Evolutionary conservation across 2,329 filamentous ascomycete species (phyloP).

Genomic region (Chaetomiaceae sp.): DNA sequence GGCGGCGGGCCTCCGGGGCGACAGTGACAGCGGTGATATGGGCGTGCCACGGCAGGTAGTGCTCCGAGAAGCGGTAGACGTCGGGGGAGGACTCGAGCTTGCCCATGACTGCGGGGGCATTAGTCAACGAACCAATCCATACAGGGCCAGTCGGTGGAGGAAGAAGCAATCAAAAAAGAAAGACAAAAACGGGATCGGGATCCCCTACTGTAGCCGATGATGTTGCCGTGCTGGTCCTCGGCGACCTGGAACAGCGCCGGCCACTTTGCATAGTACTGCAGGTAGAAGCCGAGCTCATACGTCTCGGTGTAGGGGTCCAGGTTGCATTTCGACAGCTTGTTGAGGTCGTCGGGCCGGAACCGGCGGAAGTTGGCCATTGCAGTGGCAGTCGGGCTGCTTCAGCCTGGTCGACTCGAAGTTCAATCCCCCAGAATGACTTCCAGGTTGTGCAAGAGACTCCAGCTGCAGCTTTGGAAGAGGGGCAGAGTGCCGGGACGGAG

Average conservation of each 20-base stretch:
- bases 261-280: constrained; percentile 95
- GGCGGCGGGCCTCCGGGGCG: constrained; percentile 75
- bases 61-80: constrained; percentile 67
- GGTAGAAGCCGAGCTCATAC: constrained; percentile 91
- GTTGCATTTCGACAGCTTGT: constrained; percentile 90
- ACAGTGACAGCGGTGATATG: constrained; percentile 96
- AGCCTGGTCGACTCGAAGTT: no score
- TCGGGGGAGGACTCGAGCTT: constrained; percentile 87
- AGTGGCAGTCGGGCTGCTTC: constrained; percentile 34
- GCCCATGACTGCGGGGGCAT: constrained; percentile 70
- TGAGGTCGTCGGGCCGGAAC: constrained; percentile 78
- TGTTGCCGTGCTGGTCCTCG: constrained; percentile 78
- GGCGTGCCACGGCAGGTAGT: constrained; percentile 98
- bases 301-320: constrained; percentile 97
- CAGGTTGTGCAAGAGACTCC: no score
- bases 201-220: constrained; percentile 80
- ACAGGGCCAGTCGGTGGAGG: no score
- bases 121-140: neutral
- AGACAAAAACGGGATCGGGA: neutral
- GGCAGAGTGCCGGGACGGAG: no score
- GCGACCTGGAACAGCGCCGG: constrained; percentile 90
- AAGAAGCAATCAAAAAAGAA: no score
- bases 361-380: constrained; percentile 73
- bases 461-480: no score
- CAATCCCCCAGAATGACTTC: no score